A percentile compares a stretch with the other conserved stretches of the same genome.
phyloP scores from a whole-genome alignment of 2,329 filamentous ascomycete species.

The Hypoxylon sp. region DNA sequence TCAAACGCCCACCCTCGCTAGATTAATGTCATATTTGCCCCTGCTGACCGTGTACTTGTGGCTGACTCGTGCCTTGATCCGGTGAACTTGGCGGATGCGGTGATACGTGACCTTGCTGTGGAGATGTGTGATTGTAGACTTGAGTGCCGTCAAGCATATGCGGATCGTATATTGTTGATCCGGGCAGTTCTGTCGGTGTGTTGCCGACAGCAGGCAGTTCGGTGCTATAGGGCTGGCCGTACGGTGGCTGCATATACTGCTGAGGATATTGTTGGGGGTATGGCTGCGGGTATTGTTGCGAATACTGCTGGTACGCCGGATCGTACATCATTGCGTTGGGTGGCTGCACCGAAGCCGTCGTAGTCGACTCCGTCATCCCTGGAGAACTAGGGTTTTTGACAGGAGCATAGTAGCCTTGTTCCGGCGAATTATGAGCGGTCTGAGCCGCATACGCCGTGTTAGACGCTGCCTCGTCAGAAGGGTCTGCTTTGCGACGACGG shows the following conservation, averaged over 20 bases:
- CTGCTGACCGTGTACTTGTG: constrained; percentile 14
- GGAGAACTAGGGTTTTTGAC: constrained; percentile 42
- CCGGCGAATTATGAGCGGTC: constrained; percentile 28
- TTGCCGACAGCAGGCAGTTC: constrained; percentile 42
- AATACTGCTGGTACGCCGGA: constrained; percentile 24
- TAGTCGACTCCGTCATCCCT: constrained; percentile 30
- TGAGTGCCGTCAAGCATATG: constrained; percentile 38
- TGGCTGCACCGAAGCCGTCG: constrained; percentile 27
- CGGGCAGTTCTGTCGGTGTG: constrained; percentile 39
- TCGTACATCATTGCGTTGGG: constrained; percentile 32
- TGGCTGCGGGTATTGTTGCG: constrained; percentile 22
- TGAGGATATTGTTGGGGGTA: constrained; percentile 41
- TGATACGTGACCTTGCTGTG: constrained; percentile 12
- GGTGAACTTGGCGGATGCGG: constrained; percentile 26
- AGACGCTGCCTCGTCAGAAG: constrained; percentile 18
- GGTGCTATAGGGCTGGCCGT: constrained; percentile 43
- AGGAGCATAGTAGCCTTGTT: constrained; percentile 47
- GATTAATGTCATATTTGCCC: constrained; percentile 20
- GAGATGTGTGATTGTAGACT: constrained; percentile 13
- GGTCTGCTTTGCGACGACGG: constrained; percentile 48
- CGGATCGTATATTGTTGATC: constrained; percentile 34
- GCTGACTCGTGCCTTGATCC: constrained; percentile 2
- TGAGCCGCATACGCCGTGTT: constrained; percentile 6
- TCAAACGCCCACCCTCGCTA: constrained; percentile 11
- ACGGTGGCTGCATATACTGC: constrained; percentile 40